phyloP scores from a whole-genome alignment of 1,284 basidiomycete genomes.

The Papiliotrema flavescens region DNA sequence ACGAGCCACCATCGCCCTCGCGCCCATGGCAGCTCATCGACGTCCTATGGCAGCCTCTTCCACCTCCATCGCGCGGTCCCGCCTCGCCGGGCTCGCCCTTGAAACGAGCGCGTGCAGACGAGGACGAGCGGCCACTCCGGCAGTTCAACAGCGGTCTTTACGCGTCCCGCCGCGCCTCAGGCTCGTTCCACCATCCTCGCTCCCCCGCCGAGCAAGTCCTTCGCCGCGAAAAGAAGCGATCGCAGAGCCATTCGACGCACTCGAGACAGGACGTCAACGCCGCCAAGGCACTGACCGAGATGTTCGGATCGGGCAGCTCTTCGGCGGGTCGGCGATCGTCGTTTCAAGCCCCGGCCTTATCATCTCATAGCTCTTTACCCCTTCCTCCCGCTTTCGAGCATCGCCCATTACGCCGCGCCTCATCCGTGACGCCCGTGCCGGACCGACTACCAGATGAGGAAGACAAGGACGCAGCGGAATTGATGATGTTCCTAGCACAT shows the following conservation, averaged over 20 bases:
- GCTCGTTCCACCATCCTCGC: slow-evolving; percentile 10
- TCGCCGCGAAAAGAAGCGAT: slow-evolving; percentile 34
- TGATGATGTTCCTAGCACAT: slow-evolving; percentile 49
- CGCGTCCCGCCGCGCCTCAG: slow-evolving; percentile 6
- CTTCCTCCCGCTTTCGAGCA: slow-evolving; percentile 2
- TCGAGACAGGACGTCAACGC: slow-evolving; percentile 46
- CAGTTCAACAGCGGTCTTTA: not conserved
- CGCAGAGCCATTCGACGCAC: slow-evolving; percentile 37
- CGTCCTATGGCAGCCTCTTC: slow-evolving; percentile 44
- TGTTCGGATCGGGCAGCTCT: slow-evolving; percentile 29
- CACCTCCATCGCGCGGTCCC: slow-evolving; percentile 29
- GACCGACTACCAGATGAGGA: slow-evolving; percentile 24
- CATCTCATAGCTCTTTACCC: slow-evolving; percentile 3
- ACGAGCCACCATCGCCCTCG: slow-evolving; percentile 42
- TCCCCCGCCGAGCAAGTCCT: slow-evolving; percentile 4
- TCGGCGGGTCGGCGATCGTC: slow-evolving; percentile 1
- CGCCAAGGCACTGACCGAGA: slow-evolving; percentile 40
- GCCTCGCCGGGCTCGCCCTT: slow-evolving; percentile 24
- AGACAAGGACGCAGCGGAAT: slow-evolving; percentile 44
- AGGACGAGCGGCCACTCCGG: not conserved
- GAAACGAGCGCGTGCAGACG: slow-evolving; percentile 23
- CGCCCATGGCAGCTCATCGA: slow-evolving; percentile 46
- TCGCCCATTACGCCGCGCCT: not conserved
- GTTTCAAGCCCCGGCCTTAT: not conserved
- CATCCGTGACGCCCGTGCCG: slow-evolving; percentile 1